phyloP scores from a whole-genome alignment of 306 rosid species.

The Quercus mongolica region DNA sequence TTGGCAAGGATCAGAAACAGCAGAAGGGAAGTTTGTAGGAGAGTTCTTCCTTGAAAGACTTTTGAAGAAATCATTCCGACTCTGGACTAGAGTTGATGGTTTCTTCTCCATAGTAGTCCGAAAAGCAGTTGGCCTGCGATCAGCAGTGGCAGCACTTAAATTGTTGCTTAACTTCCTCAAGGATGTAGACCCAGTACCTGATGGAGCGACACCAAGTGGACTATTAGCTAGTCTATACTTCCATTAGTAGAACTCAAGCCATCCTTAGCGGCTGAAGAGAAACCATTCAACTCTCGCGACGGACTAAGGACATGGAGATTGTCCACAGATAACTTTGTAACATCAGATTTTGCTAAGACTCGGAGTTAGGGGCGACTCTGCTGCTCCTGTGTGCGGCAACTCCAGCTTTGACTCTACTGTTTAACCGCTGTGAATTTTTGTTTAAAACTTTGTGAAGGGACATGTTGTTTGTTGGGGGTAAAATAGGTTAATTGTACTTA shows the following conservation, averaged over 20 bases:
- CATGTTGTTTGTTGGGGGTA: too few relatives aligned
- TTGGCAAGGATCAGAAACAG: neutral
- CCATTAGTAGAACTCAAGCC: slow-evolving; percentile 17
- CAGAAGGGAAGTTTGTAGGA: neutral
- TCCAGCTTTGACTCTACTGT: too few relatives aligned
- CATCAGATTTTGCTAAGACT: neutral
- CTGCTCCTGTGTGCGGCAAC: too few relatives aligned
- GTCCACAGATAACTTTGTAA: slow-evolving; percentile 5
- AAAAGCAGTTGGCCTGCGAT: neutral
- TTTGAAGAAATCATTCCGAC: slow-evolving; percentile 33
- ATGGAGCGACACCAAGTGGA: slow-evolving; percentile 11
- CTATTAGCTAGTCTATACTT: slow-evolving; percentile 13
- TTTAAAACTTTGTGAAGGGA: too few relatives aligned
- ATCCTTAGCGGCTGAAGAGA: slow-evolving; percentile 21
- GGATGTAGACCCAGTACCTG: slow-evolving; percentile 10
- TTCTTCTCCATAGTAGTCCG: slow-evolving; percentile 25
- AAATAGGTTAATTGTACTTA: too few relatives aligned
- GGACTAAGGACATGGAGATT: slow-evolving; percentile 10
- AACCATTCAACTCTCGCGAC: slow-evolving; percentile 22
- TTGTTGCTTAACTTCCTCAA: slow-evolving; percentile 12
- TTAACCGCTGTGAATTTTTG: too few relatives aligned
- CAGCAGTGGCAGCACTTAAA: slow-evolving; percentile 4
- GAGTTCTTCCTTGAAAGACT: slow-evolving; percentile 30
- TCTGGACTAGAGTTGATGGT: slow-evolving; percentile 28
- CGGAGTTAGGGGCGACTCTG: too few relatives aligned